Conservation (phyloP, 176 grass and related monocot species). For the Elymus sibiricus region DNA sequence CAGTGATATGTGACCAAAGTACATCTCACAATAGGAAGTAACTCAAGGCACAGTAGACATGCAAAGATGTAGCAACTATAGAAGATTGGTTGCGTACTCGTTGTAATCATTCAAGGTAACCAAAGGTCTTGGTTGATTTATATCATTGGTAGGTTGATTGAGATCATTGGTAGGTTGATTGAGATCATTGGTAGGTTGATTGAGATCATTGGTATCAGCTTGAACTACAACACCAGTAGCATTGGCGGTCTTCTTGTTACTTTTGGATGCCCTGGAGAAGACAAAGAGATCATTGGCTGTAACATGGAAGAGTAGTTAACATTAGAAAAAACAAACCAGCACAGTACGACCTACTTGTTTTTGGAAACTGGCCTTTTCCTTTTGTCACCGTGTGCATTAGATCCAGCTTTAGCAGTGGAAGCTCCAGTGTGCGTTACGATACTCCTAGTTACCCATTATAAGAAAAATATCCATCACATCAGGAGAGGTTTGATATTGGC, state of each 20-base stretch:
- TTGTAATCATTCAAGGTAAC: slow-evolving; percentile 58
- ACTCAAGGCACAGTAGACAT: not conserved
- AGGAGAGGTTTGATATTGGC: slow-evolving; percentile 3
- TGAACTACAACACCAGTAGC: slow-evolving; percentile 32
- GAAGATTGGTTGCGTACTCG: slow-evolving; percentile 37
- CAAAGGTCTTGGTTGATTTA: slow-evolving; percentile 46
- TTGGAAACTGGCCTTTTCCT: slow-evolving; percentile 51
- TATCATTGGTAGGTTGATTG: slow-evolving; percentile 8
- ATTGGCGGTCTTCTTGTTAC: slow-evolving; percentile 42
- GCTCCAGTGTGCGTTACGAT: slow-evolving; percentile 52
- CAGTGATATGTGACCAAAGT: not conserved
- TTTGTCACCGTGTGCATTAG: slow-evolving; percentile 41
- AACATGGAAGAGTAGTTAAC: slow-evolving; percentile 26
- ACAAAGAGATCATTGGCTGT: slow-evolving; percentile 17
- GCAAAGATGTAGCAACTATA: slow-evolving; percentile 20
- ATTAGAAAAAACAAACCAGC: slow-evolving; percentile 13
- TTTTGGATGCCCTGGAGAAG: slow-evolving; percentile 64
- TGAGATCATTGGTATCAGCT: slow-evolving; percentile 34
- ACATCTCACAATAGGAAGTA: slow-evolving; percentile 12
- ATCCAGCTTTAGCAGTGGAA: slow-evolving; percentile 45
- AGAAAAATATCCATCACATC: slow-evolving; percentile 17
- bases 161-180: not conserved
- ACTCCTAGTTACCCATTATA: slow-evolving; percentile 48
- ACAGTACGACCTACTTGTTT: slow-evolving; percentile 38
- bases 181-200: slow-evolving; percentile 43